These are phyloP conservation scores for Rubia yunnanensis DNA, from an alignment of 257 asterid species.

Conservation along the genomic window DNA sequence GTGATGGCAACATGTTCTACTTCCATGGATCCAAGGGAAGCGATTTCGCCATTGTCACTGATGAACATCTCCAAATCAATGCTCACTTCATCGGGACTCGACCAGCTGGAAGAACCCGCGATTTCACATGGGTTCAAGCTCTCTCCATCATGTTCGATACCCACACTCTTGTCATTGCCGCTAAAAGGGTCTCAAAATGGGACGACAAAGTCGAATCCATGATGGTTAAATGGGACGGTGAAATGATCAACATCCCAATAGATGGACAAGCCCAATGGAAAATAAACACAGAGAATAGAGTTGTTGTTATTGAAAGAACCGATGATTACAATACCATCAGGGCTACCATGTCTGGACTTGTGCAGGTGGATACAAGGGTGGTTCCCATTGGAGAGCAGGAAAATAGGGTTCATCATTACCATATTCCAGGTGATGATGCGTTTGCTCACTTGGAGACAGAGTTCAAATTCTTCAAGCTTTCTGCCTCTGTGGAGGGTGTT, in stretches of 20 bases:
- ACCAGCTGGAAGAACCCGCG: conserved; percentile 59
- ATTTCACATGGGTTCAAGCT: conserved; percentile 77
- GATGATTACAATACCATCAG: conserved; percentile 48
- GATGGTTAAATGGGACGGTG: conserved; percentile 37
- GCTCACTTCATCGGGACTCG: conserved; percentile 65
- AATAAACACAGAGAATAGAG: conserved; percentile 18
- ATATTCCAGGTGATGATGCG: conserved; percentile 38
- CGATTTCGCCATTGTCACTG: conserved; percentile 59
- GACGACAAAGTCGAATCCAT: conserved; percentile 37
- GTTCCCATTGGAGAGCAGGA: conserved; percentile 44
- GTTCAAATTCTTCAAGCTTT: conserved; percentile 42
- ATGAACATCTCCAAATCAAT: conserved; percentile 59
- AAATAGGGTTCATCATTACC: conserved; percentile 50
- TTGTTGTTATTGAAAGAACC: conserved; percentile 45
- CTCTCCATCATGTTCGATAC: conserved; percentile 53
- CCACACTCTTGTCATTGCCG: conserved; percentile 47
- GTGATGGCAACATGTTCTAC: conserved; percentile 75
- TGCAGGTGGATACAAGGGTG: conserved; percentile 46
- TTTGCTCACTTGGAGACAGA: conserved; percentile 62
- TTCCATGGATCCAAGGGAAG: conserved; percentile 64
- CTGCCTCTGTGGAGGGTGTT: conserved; percentile 45
- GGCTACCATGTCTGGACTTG: conserved; percentile 23
- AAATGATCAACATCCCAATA: conserved; percentile 26
- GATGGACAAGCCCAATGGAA: conserved; percentile 55
- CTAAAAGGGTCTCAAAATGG: conserved; percentile 48